A percentile compares a stretch with the other conserved stretches of the same genome.
phyloP scores from a whole-genome alignment of 139 green algal genomes.

The Micractinium conductrix region DNA sequence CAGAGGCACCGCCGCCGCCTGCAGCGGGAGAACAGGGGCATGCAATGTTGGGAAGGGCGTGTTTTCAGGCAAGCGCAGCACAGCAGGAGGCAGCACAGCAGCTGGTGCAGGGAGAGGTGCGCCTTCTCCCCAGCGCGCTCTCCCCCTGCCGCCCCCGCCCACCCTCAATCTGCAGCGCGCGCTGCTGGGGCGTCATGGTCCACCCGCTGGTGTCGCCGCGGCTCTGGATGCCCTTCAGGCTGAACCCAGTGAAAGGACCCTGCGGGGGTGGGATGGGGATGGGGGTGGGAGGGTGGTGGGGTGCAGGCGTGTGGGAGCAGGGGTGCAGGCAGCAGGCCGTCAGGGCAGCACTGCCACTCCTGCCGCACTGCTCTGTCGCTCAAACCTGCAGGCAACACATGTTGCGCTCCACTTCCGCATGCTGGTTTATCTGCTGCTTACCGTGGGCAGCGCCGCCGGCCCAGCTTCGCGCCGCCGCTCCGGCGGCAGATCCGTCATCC shows the following conservation, averaged over 20 bases:
- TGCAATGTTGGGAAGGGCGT: too few relatives aligned
- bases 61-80: too few relatives aligned
- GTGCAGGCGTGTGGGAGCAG: too few relatives aligned
- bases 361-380: background rate
- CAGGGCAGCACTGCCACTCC: background rate
- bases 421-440: too few relatives aligned
- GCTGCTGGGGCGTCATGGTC: slow-evolving; percentile 73
- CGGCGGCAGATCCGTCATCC: slow-evolving; percentile 86
- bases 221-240: slow-evolving; percentile 17
- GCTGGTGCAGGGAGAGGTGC: too few relatives aligned
- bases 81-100: too few relatives aligned
- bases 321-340: background rate
- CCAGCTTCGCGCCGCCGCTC: slow-evolving; percentile 33
- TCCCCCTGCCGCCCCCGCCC: too few relatives aligned
- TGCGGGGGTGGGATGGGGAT: background rate
- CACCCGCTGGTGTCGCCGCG: slow-evolving; percentile 72
- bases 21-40: too few relatives aligned
- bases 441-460: background rate
- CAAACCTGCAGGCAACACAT: background rate
- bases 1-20: slow-evolving; percentile 29
- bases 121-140: too few relatives aligned
- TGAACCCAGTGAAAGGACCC: slow-evolving; percentile 37
- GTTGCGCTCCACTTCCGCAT: too few relatives aligned
- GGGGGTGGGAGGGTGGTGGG: background rate
- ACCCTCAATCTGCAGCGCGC: slow-evolving; percentile 50